A percentile compares a stretch with the other conserved stretches of the same genome.
phyloP scores from a whole-genome alignment of 306 rosid genomes.

The Quillaja saponaria region DNA sequence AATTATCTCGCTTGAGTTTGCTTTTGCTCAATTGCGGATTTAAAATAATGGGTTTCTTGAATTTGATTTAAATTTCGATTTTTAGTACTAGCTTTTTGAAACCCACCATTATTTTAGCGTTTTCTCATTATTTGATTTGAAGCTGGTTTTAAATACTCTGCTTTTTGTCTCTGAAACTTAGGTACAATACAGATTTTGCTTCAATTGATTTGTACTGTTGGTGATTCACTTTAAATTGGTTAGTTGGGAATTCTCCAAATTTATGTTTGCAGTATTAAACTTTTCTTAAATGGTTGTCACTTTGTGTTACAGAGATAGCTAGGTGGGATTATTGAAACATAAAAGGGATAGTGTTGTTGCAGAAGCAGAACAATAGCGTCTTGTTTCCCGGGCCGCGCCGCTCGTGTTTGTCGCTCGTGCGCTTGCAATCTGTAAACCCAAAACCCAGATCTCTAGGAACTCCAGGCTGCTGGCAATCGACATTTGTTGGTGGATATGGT shows the following conservation, averaged over 20 bases:
- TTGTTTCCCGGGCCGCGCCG: slow-evolving; percentile 60
- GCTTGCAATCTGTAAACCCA: slow-evolving; percentile 31
- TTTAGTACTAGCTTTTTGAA: not conserved
- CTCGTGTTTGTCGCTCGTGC: slow-evolving; percentile 69
- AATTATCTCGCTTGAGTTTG: slow-evolving; percentile 1
- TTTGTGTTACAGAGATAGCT: slow-evolving; percentile 26
- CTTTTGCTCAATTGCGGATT: not conserved
- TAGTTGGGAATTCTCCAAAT: too few species aligned
- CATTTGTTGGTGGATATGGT: slow-evolving; percentile 34
- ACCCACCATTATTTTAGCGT: slow-evolving; percentile 11
- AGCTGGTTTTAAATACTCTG: slow-evolving; percentile 24
- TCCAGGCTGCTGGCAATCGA: slow-evolving; percentile 3
- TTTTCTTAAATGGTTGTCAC: slow-evolving; percentile 18
- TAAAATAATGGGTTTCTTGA: slow-evolving; percentile 1
- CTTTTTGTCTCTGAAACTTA: slow-evolving; percentile 35
- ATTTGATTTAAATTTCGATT: not conserved
- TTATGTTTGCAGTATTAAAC: too few species aligned
- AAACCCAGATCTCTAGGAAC: slow-evolving; percentile 63
- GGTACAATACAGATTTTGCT: slow-evolving; percentile 6
- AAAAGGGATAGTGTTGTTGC: slow-evolving; percentile 36
- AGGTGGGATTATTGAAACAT: slow-evolving; percentile 34
- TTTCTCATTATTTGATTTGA: slow-evolving; percentile 14
- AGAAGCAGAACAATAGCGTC: slow-evolving; percentile 39
- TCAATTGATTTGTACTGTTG: not conserved
- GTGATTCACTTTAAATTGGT: too few species aligned